Base-by-base conservation (phyloP, 2,329 filamentous ascomycete genomes). In the Neocatenulostroma microsporum region DNA sequence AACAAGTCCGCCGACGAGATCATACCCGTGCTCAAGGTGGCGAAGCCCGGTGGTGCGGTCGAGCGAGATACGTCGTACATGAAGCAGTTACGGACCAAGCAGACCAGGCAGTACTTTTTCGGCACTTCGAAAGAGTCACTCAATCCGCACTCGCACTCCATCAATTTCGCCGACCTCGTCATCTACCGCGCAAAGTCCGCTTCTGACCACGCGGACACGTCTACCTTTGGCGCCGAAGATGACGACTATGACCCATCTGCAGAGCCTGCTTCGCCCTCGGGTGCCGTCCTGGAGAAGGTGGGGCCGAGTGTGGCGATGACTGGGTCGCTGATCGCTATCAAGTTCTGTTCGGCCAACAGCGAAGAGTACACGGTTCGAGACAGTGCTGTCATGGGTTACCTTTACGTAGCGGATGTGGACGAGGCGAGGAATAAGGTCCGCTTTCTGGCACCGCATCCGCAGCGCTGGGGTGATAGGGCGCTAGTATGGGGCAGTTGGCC, bases 21-120 rank as follows among this genome's bases (percentile, higher is more conserved):
- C 1, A 77, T 95, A 39, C 76, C 74, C 4, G 75, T 96, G 2
- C 69, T 96, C 32, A 78, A 80, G 39, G 70, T 98, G 10, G 78
- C 87, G 44, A 87, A 86, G 56, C 93, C 87, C 0, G 84, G 85
- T 23, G 91, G 91, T 17, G 87, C 84, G 24, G 84, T 84, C 2
- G 77, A 84, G 52, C 74, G 85, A 31, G 82, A 87, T 45, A 75
- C 80, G 24, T 57, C 65, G 0, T 93, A 85, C 58, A 77, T 88
- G 70, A 82, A 84, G 51, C 72, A 78, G 12, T 64, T 76, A 4
- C 75, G 83, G 29, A 84, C 93, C 53, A 76, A 82, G 0, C 75
- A 83, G 34, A 87, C 95, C 35, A 82, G 83, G 48, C 82, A 88
- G 50, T 98, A 98, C 62, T 98, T 98, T 66, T 98, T 95, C 57